These are phyloP conservation scores for Barnettozyma salicaria DNA, from an alignment of 805 yeast genomes.

Conservation along the genomic window DNA sequence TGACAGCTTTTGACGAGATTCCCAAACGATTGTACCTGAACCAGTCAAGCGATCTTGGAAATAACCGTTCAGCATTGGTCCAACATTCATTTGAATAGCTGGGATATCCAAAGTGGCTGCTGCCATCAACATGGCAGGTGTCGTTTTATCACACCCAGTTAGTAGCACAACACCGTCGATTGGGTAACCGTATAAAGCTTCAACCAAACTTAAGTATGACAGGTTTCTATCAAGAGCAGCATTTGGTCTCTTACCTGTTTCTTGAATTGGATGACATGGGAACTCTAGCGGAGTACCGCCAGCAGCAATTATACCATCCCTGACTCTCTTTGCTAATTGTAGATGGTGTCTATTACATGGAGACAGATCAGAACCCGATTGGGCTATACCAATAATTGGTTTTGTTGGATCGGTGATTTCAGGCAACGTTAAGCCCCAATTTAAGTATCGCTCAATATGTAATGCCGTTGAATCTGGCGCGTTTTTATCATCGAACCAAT, in stretches of 20 bases:
- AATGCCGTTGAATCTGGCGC: constrained; percentile 1
- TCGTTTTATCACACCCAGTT: not conserved
- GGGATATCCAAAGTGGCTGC: not conserved
- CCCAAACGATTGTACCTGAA: constrained; percentile 1
- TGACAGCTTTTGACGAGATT: not conserved
- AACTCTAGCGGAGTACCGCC: not conserved
- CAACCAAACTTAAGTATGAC: not conserved
- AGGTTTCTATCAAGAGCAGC: not conserved
- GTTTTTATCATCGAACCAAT: not conserved
- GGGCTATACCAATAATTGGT: not conserved
- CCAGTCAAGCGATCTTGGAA: constrained; percentile 1
- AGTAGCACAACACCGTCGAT: not conserved
- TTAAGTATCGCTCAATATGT: constrained; percentile 1
- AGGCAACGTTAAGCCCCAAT: not conserved
- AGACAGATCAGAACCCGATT: not conserved
- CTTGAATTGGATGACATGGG: constrained; percentile 1
- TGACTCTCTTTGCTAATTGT: not conserved
- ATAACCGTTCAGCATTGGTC: constrained; percentile 1
- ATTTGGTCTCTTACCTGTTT: not conserved
- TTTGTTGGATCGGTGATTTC: not conserved
- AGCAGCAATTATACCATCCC: constrained; percentile 1
- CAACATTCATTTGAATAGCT: constrained; percentile 1
- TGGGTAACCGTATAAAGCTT: constrained; percentile 1
- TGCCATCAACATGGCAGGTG: constrained; percentile 1
- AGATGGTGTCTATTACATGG: not conserved